These are phyloP conservation scores for Sporothrix inflata DNA, from an alignment of 2,329 filamentous ascomycete species.

Conservation along the genomic window DNA sequence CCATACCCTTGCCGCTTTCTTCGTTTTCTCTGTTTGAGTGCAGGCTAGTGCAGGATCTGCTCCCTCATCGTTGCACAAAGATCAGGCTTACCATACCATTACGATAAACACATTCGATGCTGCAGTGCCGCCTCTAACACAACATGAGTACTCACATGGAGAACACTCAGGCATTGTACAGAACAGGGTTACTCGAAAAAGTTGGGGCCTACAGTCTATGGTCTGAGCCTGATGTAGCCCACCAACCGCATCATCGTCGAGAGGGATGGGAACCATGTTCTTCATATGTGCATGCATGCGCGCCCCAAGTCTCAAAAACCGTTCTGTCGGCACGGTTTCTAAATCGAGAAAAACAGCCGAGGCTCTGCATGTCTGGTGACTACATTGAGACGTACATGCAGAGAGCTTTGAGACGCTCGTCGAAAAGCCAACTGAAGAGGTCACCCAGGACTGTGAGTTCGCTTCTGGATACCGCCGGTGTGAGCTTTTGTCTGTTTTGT, in stretches of 20 bases:
- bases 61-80: conserved; percentile 16
- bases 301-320: not conserved
- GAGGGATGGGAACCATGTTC: not conserved
- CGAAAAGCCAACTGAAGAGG: not conserved
- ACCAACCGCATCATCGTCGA: not conserved
- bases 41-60: conserved; percentile 27
- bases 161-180: not conserved
- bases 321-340: not conserved
- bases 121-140: conserved; percentile 15
- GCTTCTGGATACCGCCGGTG: conserved; percentile 18
- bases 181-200: not conserved
- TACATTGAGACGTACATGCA: conserved; percentile 1
- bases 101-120: not conserved
- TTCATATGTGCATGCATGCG: not conserved
- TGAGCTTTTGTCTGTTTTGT: not conserved
- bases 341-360: conserved; percentile 14
- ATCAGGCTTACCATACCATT: conserved; percentile 27
- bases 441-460: not conserved
- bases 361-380: not conserved
- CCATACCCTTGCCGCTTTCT: conserved; percentile 4
- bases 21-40: not conserved
- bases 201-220: not conserved
- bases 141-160: not conserved
- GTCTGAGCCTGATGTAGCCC: not conserved
- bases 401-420: not conserved